A percentile compares a stretch with the other conserved stretches of the same genome.
phyloP scores from a whole-genome alignment of 495 filamentous ascomycete genomes.

The Bombardia bombarda region DNA sequence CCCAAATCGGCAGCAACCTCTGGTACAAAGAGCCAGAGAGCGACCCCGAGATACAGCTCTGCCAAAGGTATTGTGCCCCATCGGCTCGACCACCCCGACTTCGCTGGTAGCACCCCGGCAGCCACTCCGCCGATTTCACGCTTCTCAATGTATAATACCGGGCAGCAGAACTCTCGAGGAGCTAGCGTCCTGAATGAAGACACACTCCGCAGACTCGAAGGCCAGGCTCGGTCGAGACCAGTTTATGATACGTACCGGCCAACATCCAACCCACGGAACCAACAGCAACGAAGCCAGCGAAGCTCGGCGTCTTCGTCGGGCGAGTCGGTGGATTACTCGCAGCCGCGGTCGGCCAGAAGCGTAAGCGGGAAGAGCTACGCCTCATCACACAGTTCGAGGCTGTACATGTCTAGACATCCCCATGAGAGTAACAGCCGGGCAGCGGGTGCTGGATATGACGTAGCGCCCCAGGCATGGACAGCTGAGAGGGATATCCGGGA shows the following conservation, averaged over 20 bases:
- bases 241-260: constrained; percentile 17
- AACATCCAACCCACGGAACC: constrained; percentile 9
- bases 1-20: constrained; percentile 6
- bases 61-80: constrained; percentile 17
- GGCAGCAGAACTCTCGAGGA: constrained; percentile 2
- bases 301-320: constrained; percentile 27
- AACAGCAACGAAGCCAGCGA: constrained; percentile 15
- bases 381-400: constrained; percentile 17
- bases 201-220: constrained; percentile 27
- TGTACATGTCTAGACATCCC: constrained; percentile 9
- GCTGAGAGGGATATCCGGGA: constrained; percentile 8
- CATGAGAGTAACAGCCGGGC: constrained; percentile 5
- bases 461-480: constrained; percentile 7
- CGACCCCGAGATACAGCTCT: constrained; percentile 19
- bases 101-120: constrained; percentile 7
- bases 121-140: constrained; percentile 9
- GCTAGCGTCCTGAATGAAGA: constrained; percentile 22
- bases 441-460: constrained; percentile 7
- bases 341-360: constrained; percentile 15
- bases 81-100: constrained; percentile 14
- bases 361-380: constrained; percentile 15
- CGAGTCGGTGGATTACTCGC: constrained; percentile 27
- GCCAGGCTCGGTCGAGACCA: constrained; percentile 11
- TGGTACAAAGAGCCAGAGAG: constrained; percentile 9
- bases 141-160: constrained; percentile 5